A percentile compares a stretch with the other conserved stretches of the same genome.
These are phyloP conservation scores for Apiospora phragmitis DNA, from an alignment of 2,329 filamentous ascomycete species.

Conservation along the genomic window DNA sequence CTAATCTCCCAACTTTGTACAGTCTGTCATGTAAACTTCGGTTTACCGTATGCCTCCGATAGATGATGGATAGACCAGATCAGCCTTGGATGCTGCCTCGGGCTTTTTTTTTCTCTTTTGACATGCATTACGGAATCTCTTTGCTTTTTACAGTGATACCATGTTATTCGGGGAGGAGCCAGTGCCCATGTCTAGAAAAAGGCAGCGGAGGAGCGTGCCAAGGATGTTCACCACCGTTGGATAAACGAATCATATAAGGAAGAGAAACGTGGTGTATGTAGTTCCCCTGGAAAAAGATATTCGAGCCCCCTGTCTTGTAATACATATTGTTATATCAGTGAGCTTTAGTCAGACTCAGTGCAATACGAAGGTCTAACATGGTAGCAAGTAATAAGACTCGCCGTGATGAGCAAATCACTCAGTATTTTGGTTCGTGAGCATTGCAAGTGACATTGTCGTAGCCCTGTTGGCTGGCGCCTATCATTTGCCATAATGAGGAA, in stretches of 20 bases:
- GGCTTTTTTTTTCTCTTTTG: not conserved
- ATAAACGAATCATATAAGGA: not conserved
- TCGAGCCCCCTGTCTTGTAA: not conserved
- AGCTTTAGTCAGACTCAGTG: not conserved
- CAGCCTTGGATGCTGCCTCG: not conserved
- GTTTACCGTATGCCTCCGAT: not conserved
- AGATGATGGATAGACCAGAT: not conserved
- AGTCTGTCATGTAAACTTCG: not conserved
- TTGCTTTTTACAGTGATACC: slow-evolving; percentile 1
- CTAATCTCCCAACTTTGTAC: not conserved
- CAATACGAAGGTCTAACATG: not conserved
- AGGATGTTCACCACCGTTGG: not conserved
- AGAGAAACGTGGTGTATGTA: not conserved
- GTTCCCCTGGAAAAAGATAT: not conserved
- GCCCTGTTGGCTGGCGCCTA: too few species aligned
- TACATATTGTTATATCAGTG: not conserved
- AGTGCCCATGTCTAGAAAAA: not conserved
- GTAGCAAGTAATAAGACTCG: not conserved
- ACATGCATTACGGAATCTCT: not conserved
- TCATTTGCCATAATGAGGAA: not conserved
- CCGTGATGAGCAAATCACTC: not conserved
- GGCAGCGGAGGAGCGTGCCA: not conserved
- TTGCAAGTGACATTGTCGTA: not conserved
- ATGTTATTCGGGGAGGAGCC: not conserved
- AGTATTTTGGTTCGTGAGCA: not conserved